A percentile compares a stretch with the other conserved stretches of the same genome.
Conservation (phyloP, 2,329 filamentous ascomycete species). For the Pezicula carpinea region DNA sequence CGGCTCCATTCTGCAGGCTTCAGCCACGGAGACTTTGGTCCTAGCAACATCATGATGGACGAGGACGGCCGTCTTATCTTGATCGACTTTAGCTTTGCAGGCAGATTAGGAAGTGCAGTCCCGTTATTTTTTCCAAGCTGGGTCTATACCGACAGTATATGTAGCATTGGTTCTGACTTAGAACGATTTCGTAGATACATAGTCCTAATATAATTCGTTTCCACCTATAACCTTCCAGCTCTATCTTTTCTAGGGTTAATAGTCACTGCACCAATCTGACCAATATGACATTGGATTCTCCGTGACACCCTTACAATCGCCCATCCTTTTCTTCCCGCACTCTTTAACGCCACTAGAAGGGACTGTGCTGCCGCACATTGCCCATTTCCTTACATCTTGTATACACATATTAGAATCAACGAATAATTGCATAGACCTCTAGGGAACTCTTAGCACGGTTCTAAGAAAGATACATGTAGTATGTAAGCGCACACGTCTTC, state of each 20-base stretch:
- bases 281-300: conserved; percentile 1
- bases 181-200: conserved; percentile 6
- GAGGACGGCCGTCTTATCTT: conserved; percentile 6
- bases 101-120: conserved; percentile 11
- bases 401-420: conserved; percentile 4
- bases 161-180: conserved; percentile 9
- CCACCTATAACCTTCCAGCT: not conserved
- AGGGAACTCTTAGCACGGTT: conserved; percentile 2
- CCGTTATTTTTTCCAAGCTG: conserved; percentile 12
- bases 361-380: conserved; percentile 3
- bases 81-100: conserved; percentile 10
- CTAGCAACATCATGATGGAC: conserved; percentile 10
- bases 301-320: conserved; percentile 1
- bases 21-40: conserved; percentile 13
- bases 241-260: conserved; percentile 2
- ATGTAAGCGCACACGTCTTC: conserved; percentile 2
- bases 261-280: conserved; percentile 1
- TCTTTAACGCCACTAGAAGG: conserved; percentile 4
- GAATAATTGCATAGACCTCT: not conserved
- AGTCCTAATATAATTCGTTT: conserved; percentile 4
- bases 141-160: conserved; percentile 9
- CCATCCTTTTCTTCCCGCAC: conserved; percentile 3
- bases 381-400: conserved; percentile 4
- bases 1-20: conserved; percentile 11
- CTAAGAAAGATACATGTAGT: conserved; percentile 1